Percentiles rank a stretch among this genome's conserved stretches.
These are phyloP conservation scores for Corylus heterophylla DNA, from an alignment of 306 rosid species.

Conservation along the genomic window DNA sequence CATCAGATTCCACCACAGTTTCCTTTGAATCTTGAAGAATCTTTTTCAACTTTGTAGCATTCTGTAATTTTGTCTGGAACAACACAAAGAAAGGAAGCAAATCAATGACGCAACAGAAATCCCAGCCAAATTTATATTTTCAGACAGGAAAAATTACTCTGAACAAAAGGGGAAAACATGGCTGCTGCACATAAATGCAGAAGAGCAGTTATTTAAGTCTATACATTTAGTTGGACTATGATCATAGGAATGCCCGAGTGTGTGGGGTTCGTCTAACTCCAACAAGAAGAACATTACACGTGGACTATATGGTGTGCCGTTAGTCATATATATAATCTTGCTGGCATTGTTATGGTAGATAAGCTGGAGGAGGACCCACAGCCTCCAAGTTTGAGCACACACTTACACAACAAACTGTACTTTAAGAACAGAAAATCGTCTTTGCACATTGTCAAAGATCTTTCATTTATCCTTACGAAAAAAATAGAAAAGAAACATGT, in stretches of 20 bases:
- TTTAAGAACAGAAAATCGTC: background rate
- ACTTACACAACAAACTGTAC: background rate
- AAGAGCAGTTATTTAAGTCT: background rate
- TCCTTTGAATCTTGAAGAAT: slow-evolving; percentile 95
- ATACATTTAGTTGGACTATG: background rate
- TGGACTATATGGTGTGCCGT: background rate
- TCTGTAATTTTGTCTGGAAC: slow-evolving; percentile 81
- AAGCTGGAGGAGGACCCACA: background rate
- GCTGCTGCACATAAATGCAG: background rate
- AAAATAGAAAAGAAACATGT: background rate
- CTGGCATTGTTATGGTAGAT: background rate
- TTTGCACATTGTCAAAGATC: background rate
- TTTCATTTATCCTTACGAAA: background rate
- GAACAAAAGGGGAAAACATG: slow-evolving; percentile 10
- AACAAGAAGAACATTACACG: slow-evolving; percentile 9
- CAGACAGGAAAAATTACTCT: background rate
- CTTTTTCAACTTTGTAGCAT: slow-evolving; percentile 82
- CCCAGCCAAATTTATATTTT: slow-evolving; percentile 8
- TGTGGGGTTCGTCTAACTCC: slow-evolving; percentile 1
- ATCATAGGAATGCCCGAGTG: background rate
- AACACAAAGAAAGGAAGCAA: slow-evolving; percentile 20
- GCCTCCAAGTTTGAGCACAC: slow-evolving; percentile 3
- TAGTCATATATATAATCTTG: background rate
- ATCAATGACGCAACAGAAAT: slow-evolving; percentile 21
- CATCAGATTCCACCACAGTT: slow-evolving; percentile 76